phyloP scores from a whole-genome alignment of 306 rosid genomes.

The Quercus wislizeni region DNA sequence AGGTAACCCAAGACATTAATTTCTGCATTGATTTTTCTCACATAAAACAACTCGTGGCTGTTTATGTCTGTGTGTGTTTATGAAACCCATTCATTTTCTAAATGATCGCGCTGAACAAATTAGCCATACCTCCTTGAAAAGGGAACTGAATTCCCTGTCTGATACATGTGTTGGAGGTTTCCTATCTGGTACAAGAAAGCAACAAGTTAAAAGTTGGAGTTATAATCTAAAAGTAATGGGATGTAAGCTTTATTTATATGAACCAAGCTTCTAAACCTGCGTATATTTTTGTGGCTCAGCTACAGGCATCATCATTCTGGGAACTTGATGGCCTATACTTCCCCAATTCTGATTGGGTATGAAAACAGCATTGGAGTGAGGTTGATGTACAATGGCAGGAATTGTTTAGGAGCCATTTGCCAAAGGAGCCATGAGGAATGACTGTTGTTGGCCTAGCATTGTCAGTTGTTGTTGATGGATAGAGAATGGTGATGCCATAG shows the following conservation, averaged over 20 bases:
- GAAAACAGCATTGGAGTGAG: slow-evolving; percentile 39
- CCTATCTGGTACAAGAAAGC: slow-evolving; percentile 13
- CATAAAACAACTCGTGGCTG: no score
- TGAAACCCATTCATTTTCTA: no score
- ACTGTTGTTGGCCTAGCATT: slow-evolving; percentile 84
- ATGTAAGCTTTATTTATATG: slow-evolving; percentile 7
- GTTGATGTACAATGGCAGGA: slow-evolving; percentile 44
- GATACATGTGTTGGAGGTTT: background rate
- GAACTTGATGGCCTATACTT: slow-evolving; percentile 49
- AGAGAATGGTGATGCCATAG: slow-evolving; percentile 74
- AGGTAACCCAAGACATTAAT: no score
- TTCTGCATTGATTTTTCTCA: no score
- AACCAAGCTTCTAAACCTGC: slow-evolving; percentile 48
- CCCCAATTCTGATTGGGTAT: slow-evolving; percentile 70
- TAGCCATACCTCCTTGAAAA: background rate
- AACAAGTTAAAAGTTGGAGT: background rate
- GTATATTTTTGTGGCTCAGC: slow-evolving; percentile 48
- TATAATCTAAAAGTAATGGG: background rate
- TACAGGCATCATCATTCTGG: slow-evolving; percentile 57
- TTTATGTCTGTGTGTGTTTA: no score
- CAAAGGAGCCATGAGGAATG: slow-evolving; percentile 79
- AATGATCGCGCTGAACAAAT: background rate
- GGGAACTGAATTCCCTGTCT: slow-evolving; percentile 8
- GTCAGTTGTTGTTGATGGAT: slow-evolving; percentile 95
- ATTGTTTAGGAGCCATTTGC: slow-evolving; percentile 50